phyloP scores from a whole-genome alignment of 169 alveolate genomes.

The Plasmodium adleri region DNA sequence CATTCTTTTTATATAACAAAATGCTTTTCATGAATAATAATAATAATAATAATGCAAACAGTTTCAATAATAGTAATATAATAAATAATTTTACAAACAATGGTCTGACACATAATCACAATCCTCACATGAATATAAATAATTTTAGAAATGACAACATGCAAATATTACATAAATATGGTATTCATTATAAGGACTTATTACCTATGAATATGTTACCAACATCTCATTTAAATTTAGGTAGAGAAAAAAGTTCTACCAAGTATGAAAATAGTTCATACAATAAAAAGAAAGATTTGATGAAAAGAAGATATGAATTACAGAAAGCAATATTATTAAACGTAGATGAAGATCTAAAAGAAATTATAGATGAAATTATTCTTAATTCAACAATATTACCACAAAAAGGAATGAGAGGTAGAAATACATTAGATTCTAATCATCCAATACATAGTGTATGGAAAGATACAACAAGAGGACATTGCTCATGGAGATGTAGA shows the following conservation, averaged over 20 bases:
- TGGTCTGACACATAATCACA: neutral
- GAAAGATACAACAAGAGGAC: constrained; percentile 86
- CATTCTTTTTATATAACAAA: neutral
- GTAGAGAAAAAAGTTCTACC: neutral
- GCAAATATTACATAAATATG: constrained; percentile 2
- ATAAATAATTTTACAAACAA: neutral
- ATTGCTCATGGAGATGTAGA: constrained; percentile 87
- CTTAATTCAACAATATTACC: constrained; percentile 80
- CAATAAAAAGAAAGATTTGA: constrained; percentile 6
- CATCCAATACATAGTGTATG: constrained; percentile 89
- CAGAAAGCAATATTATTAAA: constrained; percentile 35
- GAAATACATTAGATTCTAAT: constrained; percentile 81
- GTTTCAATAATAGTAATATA: neutral
- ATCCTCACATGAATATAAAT: neutral
- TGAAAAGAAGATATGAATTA: constrained; percentile 22
- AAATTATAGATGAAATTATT: constrained; percentile 84
- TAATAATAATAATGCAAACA: neutral
- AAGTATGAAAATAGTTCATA: neutral
- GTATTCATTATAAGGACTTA: neutral
- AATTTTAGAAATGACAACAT: neutral
- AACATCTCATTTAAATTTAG: neutral
- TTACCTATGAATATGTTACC: neutral
- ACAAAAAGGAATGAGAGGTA: constrained; percentile 82
- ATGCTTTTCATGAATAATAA: neutral
- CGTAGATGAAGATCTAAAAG: constrained; percentile 78